Evolutionary conservation across 2,329 filamentous ascomycete species (phyloP), one percentile per base, ranked within the genome.

Genomic region (Talaromyces sp.): DNA sequence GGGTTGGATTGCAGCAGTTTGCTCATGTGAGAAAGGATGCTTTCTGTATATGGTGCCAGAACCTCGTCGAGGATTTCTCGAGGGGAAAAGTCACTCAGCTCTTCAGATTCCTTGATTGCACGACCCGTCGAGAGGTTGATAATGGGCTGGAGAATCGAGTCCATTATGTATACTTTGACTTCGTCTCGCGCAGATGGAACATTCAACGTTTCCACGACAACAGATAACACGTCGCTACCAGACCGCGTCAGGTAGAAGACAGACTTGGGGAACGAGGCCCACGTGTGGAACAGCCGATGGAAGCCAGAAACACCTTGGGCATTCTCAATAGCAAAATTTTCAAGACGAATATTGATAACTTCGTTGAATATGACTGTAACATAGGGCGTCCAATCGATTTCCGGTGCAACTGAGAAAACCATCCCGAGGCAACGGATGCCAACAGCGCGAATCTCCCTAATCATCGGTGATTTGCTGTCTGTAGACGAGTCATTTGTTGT

Each of bases 291-390:
- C 5, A 99, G 81, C 65, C 89, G 88, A 64, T 97, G 83, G 47
- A 92, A 84, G 16, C 89, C 90, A 2, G 95, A 98, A 7, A 97
- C 82, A 14, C 92, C 91, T 72, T 99, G 93, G 0, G 92, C 90
- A 51, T 91, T 96, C 77, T 99, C 95, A 5, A 85, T 81, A 0
- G 92, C 86, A 59, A 99, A 85, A 61, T 90, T 91, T 2, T 89
- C 84, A 18, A 98, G 80, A 66, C 92, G 85, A 18, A 91, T 91
- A 57, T 85, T 86, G 53, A 99, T 82, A 30, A 96, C 79, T 70
- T 96, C 88, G 31, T 84, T 79, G 59, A 95, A 85, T 57, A 98
- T 88, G 0, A 84, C 75, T 8, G 85, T 81, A 42, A 90, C 83
- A 72, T 93, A 96, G 1, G 82, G 79, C 1, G 80, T 81, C 90